Base-by-base conservation (phyloP, 2,329 filamentous ascomycete genomes). In the Kalaharituber pfeilii region DNA sequence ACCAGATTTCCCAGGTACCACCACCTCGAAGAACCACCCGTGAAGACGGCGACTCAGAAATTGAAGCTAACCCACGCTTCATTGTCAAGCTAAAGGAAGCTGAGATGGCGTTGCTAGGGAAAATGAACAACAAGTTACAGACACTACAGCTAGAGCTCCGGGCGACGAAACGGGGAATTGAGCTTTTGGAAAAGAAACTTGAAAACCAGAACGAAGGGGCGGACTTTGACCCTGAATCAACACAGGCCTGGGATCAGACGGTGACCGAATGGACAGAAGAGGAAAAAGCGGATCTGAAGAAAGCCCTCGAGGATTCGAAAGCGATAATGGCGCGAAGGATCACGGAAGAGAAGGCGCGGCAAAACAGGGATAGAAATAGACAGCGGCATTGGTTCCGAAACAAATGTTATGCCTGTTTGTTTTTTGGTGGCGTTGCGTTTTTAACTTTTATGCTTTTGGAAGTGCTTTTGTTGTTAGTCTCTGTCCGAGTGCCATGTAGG, bases 111-210 rank as follows among this genome's bases (percentile, higher is more conserved):
- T 52, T 56, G 6, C 53, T 57, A 33, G 58, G 60, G 24, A 60
- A 61, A 36, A 49, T 61, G 29, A 61, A 55, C 56, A 60, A 59
- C 25, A 47, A 54, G 3, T 51, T 61, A 26, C 58, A 54, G 44
- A 60, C 58, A 2, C 36, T 61, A 9, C 58, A 61, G 33, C 47
- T 61, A 25, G 59, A 61, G 36, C 49, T 61, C 2, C 54, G 58
- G 20, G 54, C 51, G 6, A 53, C 58, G 2, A 56, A 54, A 13
- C 39, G 58, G 4, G 58, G 59, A 3, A 58, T 61, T n/a, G 58
- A 60, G 20, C 53, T 57, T 15, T 42, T 61, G 8, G 58, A 61
- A 45, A 53, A 56, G 13, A 54, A 57, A 50, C 49, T 60, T 11
- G 50, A 53, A 22, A 50, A 52, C 22, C 39, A 50, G 7, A 49